These are phyloP conservation scores for Xylaria sp. DNA, from an alignment of 2,329 filamentous ascomycete genomes.

Conservation along the genomic window DNA sequence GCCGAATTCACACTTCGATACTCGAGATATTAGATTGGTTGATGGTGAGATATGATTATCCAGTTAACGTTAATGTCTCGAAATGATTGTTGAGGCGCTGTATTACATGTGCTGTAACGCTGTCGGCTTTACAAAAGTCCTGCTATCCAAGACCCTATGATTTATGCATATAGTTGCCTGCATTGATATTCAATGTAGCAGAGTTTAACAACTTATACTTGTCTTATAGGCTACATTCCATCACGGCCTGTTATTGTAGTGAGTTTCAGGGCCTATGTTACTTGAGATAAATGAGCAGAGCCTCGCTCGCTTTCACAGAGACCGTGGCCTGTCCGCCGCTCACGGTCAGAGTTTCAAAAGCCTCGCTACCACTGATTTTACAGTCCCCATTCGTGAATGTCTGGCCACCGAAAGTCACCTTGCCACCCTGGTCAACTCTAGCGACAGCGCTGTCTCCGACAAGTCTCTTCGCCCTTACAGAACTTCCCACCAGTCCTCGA, in stretches of 20 bases:
- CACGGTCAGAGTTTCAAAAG: conserved; percentile 51
- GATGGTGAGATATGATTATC: background rate
- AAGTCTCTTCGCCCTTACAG: conserved; percentile 56
- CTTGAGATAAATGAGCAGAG: conserved; percentile 59
- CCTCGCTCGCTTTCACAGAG: conserved; percentile 58
- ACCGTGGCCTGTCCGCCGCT: conserved; percentile 53
- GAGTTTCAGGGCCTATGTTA: conserved; percentile 8
- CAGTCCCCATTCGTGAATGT: conserved; percentile 59
- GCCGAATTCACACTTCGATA: background rate
- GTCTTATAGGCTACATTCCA: background rate
- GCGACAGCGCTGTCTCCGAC: conserved; percentile 57
- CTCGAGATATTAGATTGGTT: background rate
- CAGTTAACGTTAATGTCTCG: background rate
- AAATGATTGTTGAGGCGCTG: background rate
- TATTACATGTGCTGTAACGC: background rate
- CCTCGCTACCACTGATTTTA: conserved; percentile 54
- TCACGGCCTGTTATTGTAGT: background rate
- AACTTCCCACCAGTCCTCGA: conserved; percentile 52
- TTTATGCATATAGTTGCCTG: too few species aligned
- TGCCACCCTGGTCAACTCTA: conserved; percentile 56
- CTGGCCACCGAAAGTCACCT: conserved; percentile 58
- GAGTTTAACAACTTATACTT: background rate
- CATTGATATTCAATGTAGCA: background rate
- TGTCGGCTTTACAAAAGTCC: background rate
- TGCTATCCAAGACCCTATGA: background rate